Base-by-base conservation (phyloP, 352 stramenopile genomes). In the Pythium sukuiense region DNA sequence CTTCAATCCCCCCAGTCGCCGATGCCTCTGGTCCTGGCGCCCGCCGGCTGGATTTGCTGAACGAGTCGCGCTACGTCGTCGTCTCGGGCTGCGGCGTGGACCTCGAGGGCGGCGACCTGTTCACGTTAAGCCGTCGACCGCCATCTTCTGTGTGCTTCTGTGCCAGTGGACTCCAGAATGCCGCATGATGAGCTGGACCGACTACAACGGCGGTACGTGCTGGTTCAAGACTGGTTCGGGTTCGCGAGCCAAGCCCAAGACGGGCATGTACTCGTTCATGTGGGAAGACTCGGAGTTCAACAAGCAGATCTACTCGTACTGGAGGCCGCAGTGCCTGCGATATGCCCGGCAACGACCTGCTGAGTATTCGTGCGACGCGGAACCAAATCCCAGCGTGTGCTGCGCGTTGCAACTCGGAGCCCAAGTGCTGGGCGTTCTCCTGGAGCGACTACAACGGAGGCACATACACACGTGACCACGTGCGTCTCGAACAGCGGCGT, bases 191-290 rank as follows among this genome's bases (percentile, higher is more conserved):
- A 41, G 35, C 35, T 89, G 81, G 81, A 80, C 46, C 14, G 73
- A 72, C 55, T 73, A 70, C 63, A 85, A 81, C 52, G 64, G 72
- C 18, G 80, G 80, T 8, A 87, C 73, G 11, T 87, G 80, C 59
- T 89, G 73, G 69, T 48, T 76, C 54, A 76, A 76, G 67, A 73
- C 1, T 16, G 39, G 39, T 16, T 9, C 6, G 6, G 35, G 35
- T 11, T 41, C 35, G 14, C 35, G 35, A 6, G 35, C 35, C 7
- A 41, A 6, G 2, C 35, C 35, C 35, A 41, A 41, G 35, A 41
- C 35, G 12, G 35, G 35, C 35, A 11, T 41, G 35, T 41, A 41
- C 9, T 41, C 35, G 35, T 41, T 13, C 35, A 41, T 41, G 35
- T 41, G 14, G 7, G 35, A 41, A 14, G 35, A 41, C 9, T 16